Base-by-base conservation (phyloP, 345 rosid species). In the Sisymbrium altissimum region DNA sequence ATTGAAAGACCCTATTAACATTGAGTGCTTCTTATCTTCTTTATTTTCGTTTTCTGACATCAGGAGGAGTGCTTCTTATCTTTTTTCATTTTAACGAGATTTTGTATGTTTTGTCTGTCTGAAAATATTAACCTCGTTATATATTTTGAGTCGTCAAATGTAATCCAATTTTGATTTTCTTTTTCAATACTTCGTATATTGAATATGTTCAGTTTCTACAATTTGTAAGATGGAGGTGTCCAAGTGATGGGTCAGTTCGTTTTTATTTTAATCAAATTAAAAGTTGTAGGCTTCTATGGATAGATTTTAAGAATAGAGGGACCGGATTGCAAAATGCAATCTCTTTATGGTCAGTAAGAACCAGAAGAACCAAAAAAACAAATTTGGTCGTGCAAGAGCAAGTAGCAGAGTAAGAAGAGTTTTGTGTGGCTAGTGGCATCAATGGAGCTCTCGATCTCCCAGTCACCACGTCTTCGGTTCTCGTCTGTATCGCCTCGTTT, bases 401-500 rank as follows among this genome's bases (percentile, higher is more conserved):
- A 43, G 57, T 48, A 49, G 54, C 70, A 71, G 71, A 63, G 75
- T 70, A 44, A 55, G 79, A 44, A 55, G 79, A 76, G 60, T 29
- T 52, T 68, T 77, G 80, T 77, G 80, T 64, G 75, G 80, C 75
- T 55, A 70, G 60, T 75, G 67, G 61, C 72, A 71, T 64, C 76
- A 70, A 77, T 77, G 80, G 80, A 77, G 56, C 80, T 77, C 72
- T 77, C 80, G 62, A 46, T 77, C 55, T 77, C 68, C 9, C 80
- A 77, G 15, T 57, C 72, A 49, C 72, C 76, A 15, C 17, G 40
- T 77, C 56, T 77, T 13, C 67, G 62, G 30, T 40, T 71, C 54
- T 57, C 76, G 10, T 53, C 35, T 53, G 1, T 8, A 53, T 7
- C 58, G 9, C 55, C 76, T 64, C 80, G 62, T 55, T 62, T 38